Evolutionary conservation across 306 rosid species (phyloP).

Genomic region (Corylus avellana): DNA sequence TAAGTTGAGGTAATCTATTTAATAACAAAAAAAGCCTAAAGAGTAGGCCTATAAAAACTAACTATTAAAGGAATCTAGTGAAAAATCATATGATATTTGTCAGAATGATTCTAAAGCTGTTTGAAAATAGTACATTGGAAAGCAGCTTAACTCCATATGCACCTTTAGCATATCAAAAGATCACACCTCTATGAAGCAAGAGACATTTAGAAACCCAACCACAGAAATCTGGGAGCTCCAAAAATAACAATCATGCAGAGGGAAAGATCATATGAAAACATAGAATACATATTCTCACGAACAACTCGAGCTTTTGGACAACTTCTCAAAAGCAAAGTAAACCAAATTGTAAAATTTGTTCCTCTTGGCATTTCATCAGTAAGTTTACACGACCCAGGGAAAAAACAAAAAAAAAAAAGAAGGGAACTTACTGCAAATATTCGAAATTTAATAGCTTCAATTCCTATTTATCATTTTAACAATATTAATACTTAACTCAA

Average conservation of each 20-base stretch:
- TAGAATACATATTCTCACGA: not conserved
- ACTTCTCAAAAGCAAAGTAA: not conserved
- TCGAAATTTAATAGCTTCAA: not conserved
- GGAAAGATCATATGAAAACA: not conserved
- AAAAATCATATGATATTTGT: not conserved
- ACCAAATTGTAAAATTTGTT: not conserved
- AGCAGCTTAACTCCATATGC: not conserved
- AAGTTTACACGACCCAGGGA: too few relatives aligned
- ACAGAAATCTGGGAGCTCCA: not conserved
- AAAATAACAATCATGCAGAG: not conserved
- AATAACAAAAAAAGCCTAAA: not conserved
- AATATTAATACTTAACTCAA: not conserved
- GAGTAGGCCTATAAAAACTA: not conserved
- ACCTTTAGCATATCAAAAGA: not conserved
- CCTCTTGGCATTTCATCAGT: not conserved
- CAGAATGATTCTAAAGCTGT: not conserved
- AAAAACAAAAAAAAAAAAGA: too few relatives aligned
- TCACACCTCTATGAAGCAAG: not conserved
- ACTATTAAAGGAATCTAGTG: too few relatives aligned
- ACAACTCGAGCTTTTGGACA: not conserved
- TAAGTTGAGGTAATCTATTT: too few relatives aligned
- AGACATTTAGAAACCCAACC: not conserved
- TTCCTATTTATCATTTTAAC: not conserved
- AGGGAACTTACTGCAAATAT: not conserved
- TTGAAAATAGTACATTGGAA: not conserved